Evolutionary conservation across 164 flowering plant species (phyloP).

Genomic region (Vitis rupestris): DNA sequence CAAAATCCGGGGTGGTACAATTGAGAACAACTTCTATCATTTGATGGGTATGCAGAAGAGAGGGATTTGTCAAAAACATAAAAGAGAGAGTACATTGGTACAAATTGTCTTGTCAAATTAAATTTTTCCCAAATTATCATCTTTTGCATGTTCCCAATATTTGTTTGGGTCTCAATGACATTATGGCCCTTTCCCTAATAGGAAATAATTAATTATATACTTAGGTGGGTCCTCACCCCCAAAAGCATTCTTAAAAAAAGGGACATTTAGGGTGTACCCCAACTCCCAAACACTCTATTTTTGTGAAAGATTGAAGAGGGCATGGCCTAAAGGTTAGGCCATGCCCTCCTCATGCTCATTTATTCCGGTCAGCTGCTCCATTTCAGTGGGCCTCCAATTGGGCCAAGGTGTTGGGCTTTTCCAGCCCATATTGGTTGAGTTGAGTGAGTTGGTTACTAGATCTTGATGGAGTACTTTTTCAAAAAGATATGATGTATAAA

Average conservation of each 20-base stretch:
- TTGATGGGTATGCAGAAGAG: too few relatives aligned
- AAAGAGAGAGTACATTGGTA: too few relatives aligned
- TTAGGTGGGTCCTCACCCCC: too few relatives aligned
- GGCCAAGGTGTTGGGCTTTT: not conserved
- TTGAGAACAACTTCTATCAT: too few relatives aligned
- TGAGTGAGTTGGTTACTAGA: too few relatives aligned
- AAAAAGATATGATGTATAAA: too few relatives aligned
- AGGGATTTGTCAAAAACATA: too few relatives aligned
- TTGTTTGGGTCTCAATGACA: conserved; percentile 11
- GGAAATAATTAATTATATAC: conserved; percentile 1
- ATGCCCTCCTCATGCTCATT: not conserved
- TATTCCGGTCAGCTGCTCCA: not conserved
- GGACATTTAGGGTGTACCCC: not conserved
- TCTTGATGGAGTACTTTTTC: too few relatives aligned
- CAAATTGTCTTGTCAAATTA: too few relatives aligned
- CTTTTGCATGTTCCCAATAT: conserved; percentile 22
- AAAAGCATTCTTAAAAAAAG: too few relatives aligned
- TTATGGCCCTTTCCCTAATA: conserved; percentile 18
- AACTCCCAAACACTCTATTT: conserved; percentile 12
- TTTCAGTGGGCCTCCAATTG: not conserved
- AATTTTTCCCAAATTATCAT: conserved; percentile 6
- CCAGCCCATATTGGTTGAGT: too few relatives aligned
- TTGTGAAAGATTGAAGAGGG: conserved; percentile 10
- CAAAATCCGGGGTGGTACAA: too few relatives aligned
- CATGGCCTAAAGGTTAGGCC: conserved; percentile 11